Conservation (phyloP, 768 basidiomycete genomes). For the Tulasnella sp. region DNA sequence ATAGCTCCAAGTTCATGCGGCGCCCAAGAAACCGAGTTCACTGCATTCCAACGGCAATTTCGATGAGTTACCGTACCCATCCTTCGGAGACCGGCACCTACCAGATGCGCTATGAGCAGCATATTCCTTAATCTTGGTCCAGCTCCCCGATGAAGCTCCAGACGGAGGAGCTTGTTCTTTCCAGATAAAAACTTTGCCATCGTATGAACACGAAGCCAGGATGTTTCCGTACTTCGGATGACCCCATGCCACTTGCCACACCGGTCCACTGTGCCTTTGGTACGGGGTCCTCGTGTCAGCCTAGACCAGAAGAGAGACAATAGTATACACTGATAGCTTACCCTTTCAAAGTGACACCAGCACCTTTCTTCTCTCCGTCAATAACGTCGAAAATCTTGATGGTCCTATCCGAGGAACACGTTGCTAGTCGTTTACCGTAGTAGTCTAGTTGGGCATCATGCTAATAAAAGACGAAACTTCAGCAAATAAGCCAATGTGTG, state of each 20-base stretch:
- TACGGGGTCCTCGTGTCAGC: background rate
- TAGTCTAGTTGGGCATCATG: slow-evolving; percentile 98
- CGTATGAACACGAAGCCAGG: slow-evolving; percentile 96
- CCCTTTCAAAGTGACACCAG: slow-evolving; percentile 78
- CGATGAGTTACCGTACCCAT: background rate
- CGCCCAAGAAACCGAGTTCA: slow-evolving; percentile 99
- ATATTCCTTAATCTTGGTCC: slow-evolving; percentile 96
- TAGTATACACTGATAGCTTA: slow-evolving; percentile 35
- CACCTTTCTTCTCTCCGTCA: slow-evolving; percentile 67
- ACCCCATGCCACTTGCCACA: slow-evolving; percentile 98
- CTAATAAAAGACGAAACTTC: slow-evolving; percentile 43
- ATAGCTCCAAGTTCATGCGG: slow-evolving; percentile 97
- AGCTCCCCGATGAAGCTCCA: slow-evolving; percentile 55
- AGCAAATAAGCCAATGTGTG: background rate
- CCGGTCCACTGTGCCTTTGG: slow-evolving; percentile 86
- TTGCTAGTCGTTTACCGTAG: slow-evolving; percentile 94
- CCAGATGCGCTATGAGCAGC: slow-evolving; percentile 90
- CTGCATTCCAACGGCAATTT: slow-evolving; percentile 42
- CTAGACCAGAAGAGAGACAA: background rate
- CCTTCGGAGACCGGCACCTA: slow-evolving; percentile 41
- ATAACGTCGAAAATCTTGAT: slow-evolving; percentile 94
- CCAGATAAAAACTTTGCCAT: slow-evolving; percentile 98
- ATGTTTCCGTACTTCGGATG: slow-evolving; percentile 97
- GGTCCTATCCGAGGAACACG: slow-evolving; percentile 92
- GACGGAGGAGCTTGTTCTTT: slow-evolving; percentile 65